A percentile compares a stretch with the other conserved stretches of the same genome.
Conservation (phyloP, 169 alveolate genomes). For the Plasmodium gallinaceum region DNA sequence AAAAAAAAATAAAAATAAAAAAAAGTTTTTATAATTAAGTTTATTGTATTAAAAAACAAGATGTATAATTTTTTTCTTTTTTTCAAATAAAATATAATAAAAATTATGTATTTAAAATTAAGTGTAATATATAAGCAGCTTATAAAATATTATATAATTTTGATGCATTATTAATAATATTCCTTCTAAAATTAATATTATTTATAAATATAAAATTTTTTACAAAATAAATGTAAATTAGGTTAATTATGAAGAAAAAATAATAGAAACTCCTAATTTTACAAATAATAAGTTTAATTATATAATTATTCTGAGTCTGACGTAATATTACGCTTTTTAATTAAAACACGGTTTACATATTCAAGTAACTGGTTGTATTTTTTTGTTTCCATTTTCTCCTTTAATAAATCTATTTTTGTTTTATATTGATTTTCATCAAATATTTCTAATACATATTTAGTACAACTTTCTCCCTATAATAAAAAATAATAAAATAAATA, state of each 20-base stretch:
- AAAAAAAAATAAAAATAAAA: too few relatives aligned
- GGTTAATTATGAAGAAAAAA: too few relatives aligned
- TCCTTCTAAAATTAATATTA: background rate
- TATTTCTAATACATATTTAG: conserved; percentile 24
- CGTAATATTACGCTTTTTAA: conserved; percentile 21
- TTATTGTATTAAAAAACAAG: too few relatives aligned
- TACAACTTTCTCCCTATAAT: conserved; percentile 62
- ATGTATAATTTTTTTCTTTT: too few relatives aligned
- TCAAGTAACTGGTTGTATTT: conserved; percentile 36
- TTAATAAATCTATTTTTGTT: conserved; percentile 34
- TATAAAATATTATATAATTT: too few relatives aligned
- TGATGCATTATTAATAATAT: too few relatives aligned
- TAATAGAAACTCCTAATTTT: too few relatives aligned
- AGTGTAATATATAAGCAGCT: too few relatives aligned
- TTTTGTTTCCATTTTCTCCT: conserved; percentile 37
- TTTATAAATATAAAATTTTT: conserved; percentile 4
- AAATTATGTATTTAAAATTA: too few relatives aligned
- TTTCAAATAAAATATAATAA: too few relatives aligned
- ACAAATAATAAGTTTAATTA: too few relatives aligned
- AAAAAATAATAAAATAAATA: background rate
- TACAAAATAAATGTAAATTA: background rate
- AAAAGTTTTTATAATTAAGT: too few relatives aligned
- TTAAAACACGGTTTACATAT: conserved; percentile 29
- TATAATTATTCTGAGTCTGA: conserved; percentile 52
- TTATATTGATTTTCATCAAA: conserved; percentile 30